Percentiles rank a stretch among this genome's conserved stretches.
Conservation (phyloP, 352 stramenopile genomes). For the Phytophthora cactorum region DNA sequence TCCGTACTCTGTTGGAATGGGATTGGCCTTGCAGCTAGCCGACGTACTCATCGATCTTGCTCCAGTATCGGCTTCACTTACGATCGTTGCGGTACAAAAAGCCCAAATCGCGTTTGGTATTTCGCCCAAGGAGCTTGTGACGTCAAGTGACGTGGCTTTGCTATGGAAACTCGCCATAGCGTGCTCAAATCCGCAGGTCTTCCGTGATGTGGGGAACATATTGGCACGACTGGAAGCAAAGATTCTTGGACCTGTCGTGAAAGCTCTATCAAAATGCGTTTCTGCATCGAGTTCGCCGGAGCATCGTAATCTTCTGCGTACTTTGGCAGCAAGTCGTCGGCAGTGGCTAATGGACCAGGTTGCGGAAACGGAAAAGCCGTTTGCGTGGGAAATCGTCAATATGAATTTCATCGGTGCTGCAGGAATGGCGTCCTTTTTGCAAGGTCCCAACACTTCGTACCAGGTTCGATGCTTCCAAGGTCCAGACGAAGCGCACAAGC, state of each 20-base stretch:
- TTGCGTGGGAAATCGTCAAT: conserved; percentile 13
- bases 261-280: conserved; percentile 3
- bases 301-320: neutral
- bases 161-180: conserved; percentile 18
- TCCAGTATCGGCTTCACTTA: neutral
- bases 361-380: conserved; percentile 8
- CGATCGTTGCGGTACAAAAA: conserved; percentile 7
- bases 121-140: conserved; percentile 1
- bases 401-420: conserved; percentile 11
- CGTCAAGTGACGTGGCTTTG: conserved; percentile 8
- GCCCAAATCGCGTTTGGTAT: neutral
- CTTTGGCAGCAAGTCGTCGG: conserved; percentile 1
- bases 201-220: conserved; percentile 10
- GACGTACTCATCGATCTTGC: neutral
- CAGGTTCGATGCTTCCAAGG: conserved; percentile 8
- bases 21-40: conserved; percentile 1
- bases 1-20: neutral
- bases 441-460: conserved; percentile 2
- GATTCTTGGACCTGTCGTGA: conserved; percentile 8
- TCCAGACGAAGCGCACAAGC: conserved; percentile 7
- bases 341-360: conserved; percentile 17
- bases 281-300: neutral
- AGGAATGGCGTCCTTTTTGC: conserved; percentile 14
- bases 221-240: conserved; percentile 7
- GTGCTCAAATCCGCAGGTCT: conserved; percentile 8